Base-by-base conservation (phyloP, 257 asterid species). In the Fraxinus pennsylvanica region DNA sequence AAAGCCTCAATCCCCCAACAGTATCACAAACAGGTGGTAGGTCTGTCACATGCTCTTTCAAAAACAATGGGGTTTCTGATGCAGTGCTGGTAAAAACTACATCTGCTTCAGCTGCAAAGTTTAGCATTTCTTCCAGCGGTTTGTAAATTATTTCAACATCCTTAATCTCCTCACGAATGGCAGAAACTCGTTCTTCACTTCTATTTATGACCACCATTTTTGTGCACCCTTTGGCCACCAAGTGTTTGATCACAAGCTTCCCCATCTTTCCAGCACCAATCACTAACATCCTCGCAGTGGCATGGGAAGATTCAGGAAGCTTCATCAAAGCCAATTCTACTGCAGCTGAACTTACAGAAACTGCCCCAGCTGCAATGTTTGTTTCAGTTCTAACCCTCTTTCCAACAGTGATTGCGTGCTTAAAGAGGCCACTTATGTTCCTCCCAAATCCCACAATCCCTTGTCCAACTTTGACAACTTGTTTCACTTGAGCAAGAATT, bases 251-350 rank as follows among this genome's bases (percentile, higher is more conserved):
- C 75, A 94, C 99, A n/a, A 94, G 97, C 87, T 94, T 94, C 38
- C 99, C 99, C 99, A 94, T 92, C 79, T 94, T 92, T 43, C 99
- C 99, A 5, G 99, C 97, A 72, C 99, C 99, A 73, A 94, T 83
- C 12, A 94, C 89, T 65, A 94, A 70, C 94, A 92, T 88, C 73
- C 96, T 88, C 3, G 97, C 92, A 41, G 87, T 81, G 69, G 88
- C 77, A 6, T 92, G 95, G 54, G 92, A 88, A 67, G 88, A 74
- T 47, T 88, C 88, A 0, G 99, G 99, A 81, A 94, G 87, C 89
- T 94, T 94, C 97, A 91, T 89, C 72, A 92, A 68, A 71, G 99
- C 97, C 84, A 94, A 80, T 76, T 94, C 99, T 12, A 94, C 99
- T 36, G 99, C 96, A 74, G 99, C 97, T 22, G 99, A 94, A 82